A percentile compares a stretch with the other conserved stretches of the same genome.
phyloP scores from a whole-genome alignment of 768 basidiomycete species.

The Hericium coralloides region DNA sequence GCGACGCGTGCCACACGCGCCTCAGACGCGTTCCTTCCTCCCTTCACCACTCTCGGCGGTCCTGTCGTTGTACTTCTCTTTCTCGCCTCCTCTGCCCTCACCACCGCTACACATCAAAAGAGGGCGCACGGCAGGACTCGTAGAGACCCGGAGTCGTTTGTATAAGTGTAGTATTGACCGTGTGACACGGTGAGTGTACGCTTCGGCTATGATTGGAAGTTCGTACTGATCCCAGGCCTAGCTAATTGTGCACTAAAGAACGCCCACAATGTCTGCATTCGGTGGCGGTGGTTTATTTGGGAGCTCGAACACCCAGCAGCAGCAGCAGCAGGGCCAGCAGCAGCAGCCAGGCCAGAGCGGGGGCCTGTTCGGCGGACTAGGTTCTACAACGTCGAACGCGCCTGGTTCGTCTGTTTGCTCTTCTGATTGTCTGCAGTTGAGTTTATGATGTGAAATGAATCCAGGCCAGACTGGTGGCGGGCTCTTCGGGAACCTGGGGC shows the following conservation, averaged over 20 bases:
- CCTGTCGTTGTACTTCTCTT: not conserved
- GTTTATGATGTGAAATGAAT: not conserved
- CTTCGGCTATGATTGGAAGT: too few species aligned
- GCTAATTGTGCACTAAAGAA: too few species aligned
- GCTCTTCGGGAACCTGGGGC: conserved; percentile 12
- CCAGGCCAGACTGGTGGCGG: conserved; percentile 10
- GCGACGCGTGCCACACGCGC: not conserved
- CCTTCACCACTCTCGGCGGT: not conserved
- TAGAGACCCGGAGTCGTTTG: too few species aligned
- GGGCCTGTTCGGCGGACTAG: conserved; percentile 7
- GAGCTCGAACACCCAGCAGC: conserved; percentile 4
- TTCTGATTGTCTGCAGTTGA: not conserved
- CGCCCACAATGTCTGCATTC: conserved; percentile 4
- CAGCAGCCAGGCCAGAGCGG: conserved; percentile 18
- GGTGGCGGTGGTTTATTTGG: conserved; percentile 13
- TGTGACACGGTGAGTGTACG: too few species aligned
- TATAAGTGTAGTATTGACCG: too few species aligned
- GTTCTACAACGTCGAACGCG: not conserved
- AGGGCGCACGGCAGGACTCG: too few species aligned
- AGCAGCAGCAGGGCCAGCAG: conserved; percentile 1
- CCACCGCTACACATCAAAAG: not conserved
- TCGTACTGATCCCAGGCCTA: too few species aligned
- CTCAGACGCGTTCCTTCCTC: not conserved
- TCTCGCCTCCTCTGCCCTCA: not conserved
- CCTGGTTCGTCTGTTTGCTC: not conserved